These are phyloP conservation scores for Wallacemonas rigidus DNA, from an alignment of 208 protist species.

Conservation along the genomic window DNA sequence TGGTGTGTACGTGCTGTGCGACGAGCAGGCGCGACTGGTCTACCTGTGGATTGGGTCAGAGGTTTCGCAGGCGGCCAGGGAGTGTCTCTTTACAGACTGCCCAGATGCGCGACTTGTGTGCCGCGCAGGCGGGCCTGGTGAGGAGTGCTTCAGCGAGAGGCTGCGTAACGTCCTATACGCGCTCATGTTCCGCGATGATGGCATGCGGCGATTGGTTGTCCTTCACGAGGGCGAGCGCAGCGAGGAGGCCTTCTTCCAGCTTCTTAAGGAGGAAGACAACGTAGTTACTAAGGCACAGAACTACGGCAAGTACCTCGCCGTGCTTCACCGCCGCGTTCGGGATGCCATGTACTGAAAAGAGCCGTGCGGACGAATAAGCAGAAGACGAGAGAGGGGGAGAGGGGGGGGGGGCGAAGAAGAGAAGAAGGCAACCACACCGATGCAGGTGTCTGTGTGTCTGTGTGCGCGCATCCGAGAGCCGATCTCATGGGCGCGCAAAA, in stretches of 20 bases:
- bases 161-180: slow-evolving; percentile 73
- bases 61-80: slow-evolving; percentile 49
- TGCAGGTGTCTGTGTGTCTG: too few species aligned
- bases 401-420: too few species aligned
- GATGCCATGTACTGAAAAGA: slow-evolving; percentile 33
- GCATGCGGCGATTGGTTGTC: slow-evolving; percentile 81
- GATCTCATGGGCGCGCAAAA: too few species aligned
- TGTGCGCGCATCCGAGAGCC: too few species aligned
- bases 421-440: too few species aligned
- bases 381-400: not conserved
- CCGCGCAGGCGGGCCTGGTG: slow-evolving; percentile 39
- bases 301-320: slow-evolving; percentile 72
- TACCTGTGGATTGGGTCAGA: slow-evolving; percentile 86
- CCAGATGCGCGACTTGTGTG: slow-evolving; percentile 53
- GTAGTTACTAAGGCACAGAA: slow-evolving; percentile 31
- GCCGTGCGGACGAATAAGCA: not conserved
- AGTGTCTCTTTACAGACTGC: slow-evolving; percentile 56
- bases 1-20: slow-evolving; percentile 85
- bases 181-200: slow-evolving; percentile 66
- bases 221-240: slow-evolving; percentile 72
- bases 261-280: slow-evolving; percentile 73
- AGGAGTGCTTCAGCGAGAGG: slow-evolving; percentile 70
- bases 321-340: slow-evolving; percentile 68
- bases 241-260: slow-evolving; percentile 83
- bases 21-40: slow-evolving; percentile 77